Percentiles rank a stretch among this genome's conserved stretches.
Conservation (phyloP, 768 basidiomycete genomes). For the Neoboletus magnificus region DNA sequence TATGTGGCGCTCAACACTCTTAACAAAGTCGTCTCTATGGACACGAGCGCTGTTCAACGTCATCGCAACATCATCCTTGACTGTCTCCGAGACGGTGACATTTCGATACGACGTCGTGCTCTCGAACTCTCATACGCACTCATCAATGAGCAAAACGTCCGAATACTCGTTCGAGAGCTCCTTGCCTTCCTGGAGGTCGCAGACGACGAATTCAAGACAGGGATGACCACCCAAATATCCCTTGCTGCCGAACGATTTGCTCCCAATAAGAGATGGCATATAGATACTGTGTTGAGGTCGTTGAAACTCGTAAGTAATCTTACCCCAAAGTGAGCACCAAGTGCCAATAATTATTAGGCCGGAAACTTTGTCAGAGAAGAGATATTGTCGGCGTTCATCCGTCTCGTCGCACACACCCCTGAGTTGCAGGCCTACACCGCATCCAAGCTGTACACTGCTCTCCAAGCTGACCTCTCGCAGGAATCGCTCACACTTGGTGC, state of each 20-base stretch:
- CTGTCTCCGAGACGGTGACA: conserved; percentile 97
- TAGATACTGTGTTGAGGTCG: conserved; percentile 92
- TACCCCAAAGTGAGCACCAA: not conserved
- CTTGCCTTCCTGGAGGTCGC: conserved; percentile 97
- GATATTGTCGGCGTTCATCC: conserved; percentile 90
- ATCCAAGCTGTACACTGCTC: conserved; percentile 83
- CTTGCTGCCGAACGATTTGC: conserved; percentile 95
- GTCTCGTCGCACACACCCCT: conserved; percentile 93
- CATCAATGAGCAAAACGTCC: conserved; percentile 92
- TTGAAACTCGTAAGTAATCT: conserved; percentile 73
- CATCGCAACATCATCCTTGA: conserved; percentile 99
- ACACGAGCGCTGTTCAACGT: conserved; percentile 96
- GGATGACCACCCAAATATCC: conserved; percentile 96
- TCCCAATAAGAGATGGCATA: conserved; percentile 98
- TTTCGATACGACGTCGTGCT: conserved; percentile 95
- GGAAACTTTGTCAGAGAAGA: conserved; percentile 98
- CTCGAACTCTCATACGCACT: conserved; percentile 96
- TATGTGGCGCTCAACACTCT: conserved; percentile 98
- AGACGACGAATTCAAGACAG: conserved; percentile 97
- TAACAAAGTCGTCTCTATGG: conserved; percentile 97
- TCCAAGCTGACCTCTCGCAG: conserved; percentile 90
- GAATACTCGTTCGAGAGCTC: conserved; percentile 87
- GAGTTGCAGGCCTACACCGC: conserved; percentile 95
- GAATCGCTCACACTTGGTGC: conserved; percentile 92
- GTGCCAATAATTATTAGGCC: conserved; percentile 50